Base-by-base conservation (phyloP, 106 monocot species). In the Posidonia australis region DNA sequence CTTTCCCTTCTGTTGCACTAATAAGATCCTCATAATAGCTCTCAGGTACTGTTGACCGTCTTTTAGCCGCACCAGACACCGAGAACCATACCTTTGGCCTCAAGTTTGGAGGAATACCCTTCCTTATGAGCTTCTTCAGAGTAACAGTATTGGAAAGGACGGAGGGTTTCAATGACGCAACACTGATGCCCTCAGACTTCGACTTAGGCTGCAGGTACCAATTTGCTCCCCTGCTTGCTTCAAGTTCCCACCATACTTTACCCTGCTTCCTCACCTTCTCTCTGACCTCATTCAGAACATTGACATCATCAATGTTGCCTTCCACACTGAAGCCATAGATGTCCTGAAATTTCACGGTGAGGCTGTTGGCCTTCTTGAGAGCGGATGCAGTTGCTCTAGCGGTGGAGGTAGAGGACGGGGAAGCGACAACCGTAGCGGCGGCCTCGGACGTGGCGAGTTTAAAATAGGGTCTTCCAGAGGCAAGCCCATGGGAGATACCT, bases 271-370 rank as follows among this genome's bases (percentile, higher is more conserved):
- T 84, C 46, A 90, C 80, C 77, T 82, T 87, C 78, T 96, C 96
- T 56, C 87, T 77, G 65, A 96, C 96, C 68, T 96, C 96, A 68
- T 96, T 96, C 70, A 96, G 49, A n/a, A 90, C 80, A 81, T 96
- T 96, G 41, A 87, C 90, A 71, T 96, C 96, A 30, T 96, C 96
- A 9, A 96, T 66, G 61, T 79, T 84, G 41, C 90, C 96, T 56
- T 96, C 90, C 4, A 85, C 96, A 22, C 69, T 64, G 80, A 96
- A 96, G 23, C 82, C 87, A 51, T 96, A 96, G n/a, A 96, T 62
- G 72, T 96, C 96, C 52, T 96, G 87, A 46, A 96, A 96, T 66
- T 90, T 96, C n/a, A 85, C 96, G 10, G 63, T 64, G n/a, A 86
- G 64, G 49, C 54, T 66, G 20, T 47, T 32, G 32, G 48, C n/a